Percentiles rank a stretch among this genome's conserved stretches.
Evolutionary conservation across 768 basidiomycete species (phyloP).

Genomic region (Leucosporidium creatinivorum): DNA sequence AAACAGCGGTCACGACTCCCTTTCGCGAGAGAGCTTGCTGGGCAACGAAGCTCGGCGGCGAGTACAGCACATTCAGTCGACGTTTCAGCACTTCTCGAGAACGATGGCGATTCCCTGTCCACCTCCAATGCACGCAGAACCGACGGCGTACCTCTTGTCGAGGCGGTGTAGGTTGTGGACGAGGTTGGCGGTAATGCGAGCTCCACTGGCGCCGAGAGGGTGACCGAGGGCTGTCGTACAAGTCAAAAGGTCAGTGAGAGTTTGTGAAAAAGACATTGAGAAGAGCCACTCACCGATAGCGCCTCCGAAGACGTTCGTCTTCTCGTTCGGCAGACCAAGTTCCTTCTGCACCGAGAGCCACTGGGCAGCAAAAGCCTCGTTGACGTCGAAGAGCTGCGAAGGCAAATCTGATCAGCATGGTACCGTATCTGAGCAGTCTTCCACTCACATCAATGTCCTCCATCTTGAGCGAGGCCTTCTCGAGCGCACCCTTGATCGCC

Average conservation of each 20-base stretch:
- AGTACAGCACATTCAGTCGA: neutral
- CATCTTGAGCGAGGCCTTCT: constrained; percentile 35
- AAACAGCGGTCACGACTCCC: too few species aligned
- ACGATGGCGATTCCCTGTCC: constrained; percentile 43
- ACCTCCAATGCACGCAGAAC: constrained; percentile 45
- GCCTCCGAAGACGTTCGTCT: constrained; percentile 40
- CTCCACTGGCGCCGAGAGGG: constrained; percentile 35
- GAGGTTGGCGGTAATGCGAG: constrained; percentile 42
- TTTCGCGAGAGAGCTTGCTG: too few species aligned
- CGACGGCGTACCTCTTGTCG: constrained; percentile 43
- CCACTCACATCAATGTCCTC: constrained; percentile 42
- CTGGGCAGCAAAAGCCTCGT: constrained; percentile 45
- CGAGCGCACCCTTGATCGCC: constrained; percentile 34
- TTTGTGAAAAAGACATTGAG: neutral
- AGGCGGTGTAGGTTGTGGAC: constrained; percentile 43
- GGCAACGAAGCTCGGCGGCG: too few species aligned
- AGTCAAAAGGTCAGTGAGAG: neutral
- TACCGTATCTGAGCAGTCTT: too few species aligned
- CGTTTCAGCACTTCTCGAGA: constrained; percentile 35
- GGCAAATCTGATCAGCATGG: neutral
- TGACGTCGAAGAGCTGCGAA: constrained; percentile 28
- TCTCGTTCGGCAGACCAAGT: constrained; percentile 41
- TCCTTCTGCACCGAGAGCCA: constrained; percentile 44
- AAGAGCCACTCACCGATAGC: constrained; percentile 40
- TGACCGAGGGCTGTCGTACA: constrained; percentile 29